These are phyloP conservation scores for Senna tora DNA, from an alignment of 306 rosid species.

Conservation along the genomic window DNA sequence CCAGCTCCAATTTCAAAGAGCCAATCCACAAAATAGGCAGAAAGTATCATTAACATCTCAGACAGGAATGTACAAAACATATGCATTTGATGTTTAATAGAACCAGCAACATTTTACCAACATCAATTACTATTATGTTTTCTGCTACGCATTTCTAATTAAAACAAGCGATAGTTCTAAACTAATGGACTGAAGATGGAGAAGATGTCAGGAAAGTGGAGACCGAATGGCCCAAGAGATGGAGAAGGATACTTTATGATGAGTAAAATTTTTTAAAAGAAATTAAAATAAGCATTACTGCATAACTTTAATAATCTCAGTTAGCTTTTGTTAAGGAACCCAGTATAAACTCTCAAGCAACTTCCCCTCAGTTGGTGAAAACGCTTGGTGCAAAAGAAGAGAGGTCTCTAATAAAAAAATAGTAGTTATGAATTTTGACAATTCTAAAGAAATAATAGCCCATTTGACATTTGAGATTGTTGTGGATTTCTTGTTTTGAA, in stretches of 20 bases:
- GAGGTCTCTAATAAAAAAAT: no score
- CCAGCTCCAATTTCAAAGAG: constrained; percentile 99
- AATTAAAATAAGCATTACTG: no score
- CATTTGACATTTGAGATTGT: no score
- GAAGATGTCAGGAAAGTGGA: constrained; percentile 6
- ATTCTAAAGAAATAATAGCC: no score
- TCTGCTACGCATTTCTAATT: constrained; percentile 21
- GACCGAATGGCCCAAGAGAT: neutral
- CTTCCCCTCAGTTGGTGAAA: no score
- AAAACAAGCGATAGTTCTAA: neutral
- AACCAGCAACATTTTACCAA: neutral
- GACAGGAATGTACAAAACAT: constrained; percentile 21
- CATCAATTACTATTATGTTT: neutral
- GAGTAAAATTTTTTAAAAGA: no score
- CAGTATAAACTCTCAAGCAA: no score
- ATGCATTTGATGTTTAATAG: neutral
- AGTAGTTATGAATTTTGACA: no score
- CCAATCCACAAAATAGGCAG: constrained; percentile 76
- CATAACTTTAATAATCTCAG: no score
- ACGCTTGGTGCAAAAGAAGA: no score
- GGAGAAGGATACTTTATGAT: neutral
- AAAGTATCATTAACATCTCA: constrained; percentile 71
- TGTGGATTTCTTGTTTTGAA: no score
- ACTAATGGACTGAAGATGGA: constrained; percentile 8
- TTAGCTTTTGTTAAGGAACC: no score